These are phyloP conservation scores for Collybia mongolica DNA, from an alignment of 768 basidiomycete species.

Conservation along the genomic window DNA sequence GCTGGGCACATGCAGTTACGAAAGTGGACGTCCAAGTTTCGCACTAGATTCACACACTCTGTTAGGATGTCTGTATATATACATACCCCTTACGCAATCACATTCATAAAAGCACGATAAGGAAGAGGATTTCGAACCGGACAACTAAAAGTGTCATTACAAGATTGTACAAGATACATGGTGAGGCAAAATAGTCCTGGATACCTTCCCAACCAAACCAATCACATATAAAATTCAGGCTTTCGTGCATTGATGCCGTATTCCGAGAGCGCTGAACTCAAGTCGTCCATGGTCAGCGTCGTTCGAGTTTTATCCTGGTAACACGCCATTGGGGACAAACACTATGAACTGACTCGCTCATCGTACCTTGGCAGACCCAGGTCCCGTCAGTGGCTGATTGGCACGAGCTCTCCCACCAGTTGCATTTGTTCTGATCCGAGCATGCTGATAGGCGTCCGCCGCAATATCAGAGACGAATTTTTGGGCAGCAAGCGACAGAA, in stretches of 20 bases:
- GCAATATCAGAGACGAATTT: constrained; percentile 98
- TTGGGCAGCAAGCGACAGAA: constrained; percentile 93
- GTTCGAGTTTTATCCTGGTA: constrained; percentile 86
- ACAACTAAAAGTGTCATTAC: constrained; percentile 3
- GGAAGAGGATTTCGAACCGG: not conserved
- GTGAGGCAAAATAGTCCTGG: not conserved
- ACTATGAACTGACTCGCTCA: not conserved
- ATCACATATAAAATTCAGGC: constrained; percentile 87
- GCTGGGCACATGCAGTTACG: not conserved
- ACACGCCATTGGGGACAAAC: not conserved
- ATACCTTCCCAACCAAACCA: not conserved
- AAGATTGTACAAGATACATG: not conserved
- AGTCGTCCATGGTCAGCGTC: constrained; percentile 95
- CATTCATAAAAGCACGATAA: not conserved
- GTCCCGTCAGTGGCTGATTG: constrained; percentile 54
- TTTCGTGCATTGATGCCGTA: constrained; percentile 94
- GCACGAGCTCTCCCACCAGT: constrained; percentile 68
- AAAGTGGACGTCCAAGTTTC: not conserved
- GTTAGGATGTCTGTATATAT: too few species aligned
- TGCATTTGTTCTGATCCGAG: constrained; percentile 91
- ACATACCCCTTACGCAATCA: too few species aligned
- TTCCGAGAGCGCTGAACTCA: constrained; percentile 89
- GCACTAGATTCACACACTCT: too few species aligned
- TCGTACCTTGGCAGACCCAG: constrained; percentile 63
- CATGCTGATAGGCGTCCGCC: constrained; percentile 96